Evolutionary conservation across 2,329 filamentous ascomycete species (phyloP).

Genomic region (Daldinia sp.): DNA sequence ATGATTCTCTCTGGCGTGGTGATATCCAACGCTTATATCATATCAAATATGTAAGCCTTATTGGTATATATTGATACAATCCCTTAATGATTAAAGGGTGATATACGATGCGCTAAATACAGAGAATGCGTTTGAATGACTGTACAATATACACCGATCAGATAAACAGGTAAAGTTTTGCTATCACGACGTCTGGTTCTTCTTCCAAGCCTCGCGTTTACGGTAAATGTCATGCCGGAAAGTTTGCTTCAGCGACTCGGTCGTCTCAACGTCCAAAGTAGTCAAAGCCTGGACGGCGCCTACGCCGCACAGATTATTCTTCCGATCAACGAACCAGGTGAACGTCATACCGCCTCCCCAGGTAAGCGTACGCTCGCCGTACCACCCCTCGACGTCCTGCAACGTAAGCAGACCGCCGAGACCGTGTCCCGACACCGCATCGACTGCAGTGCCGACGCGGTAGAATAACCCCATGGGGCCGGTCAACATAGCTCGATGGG

Average conservation of each 20-base stretch:
- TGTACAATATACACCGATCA: background rate
- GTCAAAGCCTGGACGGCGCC: background rate
- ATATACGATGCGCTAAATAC: background rate
- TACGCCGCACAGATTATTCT: background rate
- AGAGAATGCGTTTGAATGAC: background rate
- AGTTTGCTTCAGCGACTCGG: background rate
- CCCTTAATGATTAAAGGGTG: background rate
- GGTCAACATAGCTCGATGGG: background rate
- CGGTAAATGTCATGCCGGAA: constrained; percentile 8
- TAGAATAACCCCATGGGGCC: background rate
- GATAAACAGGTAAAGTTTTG: background rate
- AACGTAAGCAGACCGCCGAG: background rate
- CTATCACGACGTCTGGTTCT: background rate
- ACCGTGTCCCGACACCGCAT: background rate
- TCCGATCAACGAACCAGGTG: background rate
- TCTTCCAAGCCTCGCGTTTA: constrained; percentile 1
- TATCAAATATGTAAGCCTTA: background rate
- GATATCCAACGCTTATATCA: background rate
- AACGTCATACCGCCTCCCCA: constrained; percentile 3
- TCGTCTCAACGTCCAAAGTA: background rate
- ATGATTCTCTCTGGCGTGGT: too few relatives aligned
- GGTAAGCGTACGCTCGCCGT: background rate
- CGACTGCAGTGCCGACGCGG: background rate
- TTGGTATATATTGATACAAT: background rate
- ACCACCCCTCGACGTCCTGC: background rate